Evolutionary conservation across 2,329 filamentous ascomycete species (phyloP).

Genomic region (Exophiala lecanii-corni): DNA sequence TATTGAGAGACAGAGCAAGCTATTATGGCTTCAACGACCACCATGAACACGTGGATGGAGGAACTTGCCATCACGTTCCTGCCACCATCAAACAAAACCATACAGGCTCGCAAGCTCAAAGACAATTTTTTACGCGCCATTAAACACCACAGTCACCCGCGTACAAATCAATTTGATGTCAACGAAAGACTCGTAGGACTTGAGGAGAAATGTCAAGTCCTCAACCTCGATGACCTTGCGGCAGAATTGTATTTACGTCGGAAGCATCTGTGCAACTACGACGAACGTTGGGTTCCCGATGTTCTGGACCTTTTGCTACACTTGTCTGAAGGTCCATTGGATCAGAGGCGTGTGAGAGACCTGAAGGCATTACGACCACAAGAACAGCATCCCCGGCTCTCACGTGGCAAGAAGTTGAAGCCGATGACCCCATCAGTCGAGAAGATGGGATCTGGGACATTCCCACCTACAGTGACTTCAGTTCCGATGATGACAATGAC

Average conservation of each 20-base stretch:
- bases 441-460: conserved; percentile 67
- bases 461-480: conserved; percentile 61
- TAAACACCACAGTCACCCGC: conserved; percentile 47
- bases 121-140: conserved; percentile 28
- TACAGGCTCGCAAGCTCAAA: conserved; percentile 15
- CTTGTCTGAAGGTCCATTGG: conserved; percentile 73
- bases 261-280: conserved; percentile 51
- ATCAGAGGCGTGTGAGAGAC: conserved; percentile 61
- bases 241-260: conserved; percentile 61
- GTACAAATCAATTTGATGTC: conserved; percentile 74
- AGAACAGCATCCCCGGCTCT: conserved; percentile 48
- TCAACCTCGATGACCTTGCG: conserved; percentile 73
- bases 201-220: conserved; percentile 79
- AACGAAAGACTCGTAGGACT: conserved; percentile 62
- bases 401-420: conserved; percentile 75
- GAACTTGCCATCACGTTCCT: conserved; percentile 21
- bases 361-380: conserved; percentile 53
- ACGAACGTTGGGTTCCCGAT: conserved; percentile 70
- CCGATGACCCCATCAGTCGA: conserved; percentile 67
- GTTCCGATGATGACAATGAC: conserved; percentile 40
- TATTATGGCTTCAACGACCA: conserved; percentile 26
- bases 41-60: conserved; percentile 25
- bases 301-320: conserved; percentile 72
- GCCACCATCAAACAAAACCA: conserved; percentile 4
- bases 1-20: conserved; percentile 7